phyloP scores from a whole-genome alignment of 371 early-diverging fungal genomes.

The Sporodiniella umbellata region DNA sequence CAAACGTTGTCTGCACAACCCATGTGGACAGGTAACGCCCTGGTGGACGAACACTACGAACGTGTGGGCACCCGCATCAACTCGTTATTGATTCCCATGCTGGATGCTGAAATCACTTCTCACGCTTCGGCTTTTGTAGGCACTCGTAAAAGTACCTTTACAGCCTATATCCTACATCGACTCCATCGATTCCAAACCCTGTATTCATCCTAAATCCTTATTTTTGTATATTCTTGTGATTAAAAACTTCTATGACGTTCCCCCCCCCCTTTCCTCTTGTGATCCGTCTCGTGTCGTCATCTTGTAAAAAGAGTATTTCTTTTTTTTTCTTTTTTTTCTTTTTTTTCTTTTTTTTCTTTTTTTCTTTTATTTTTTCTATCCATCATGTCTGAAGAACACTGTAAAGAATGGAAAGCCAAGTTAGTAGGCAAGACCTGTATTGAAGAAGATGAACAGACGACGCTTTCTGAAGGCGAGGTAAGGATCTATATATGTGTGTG shows the following conservation, averaged over 20 bases:
- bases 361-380: not conserved
- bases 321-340: too few relatives aligned
- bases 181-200: slow-evolving; percentile 20
- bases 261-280: too few relatives aligned
- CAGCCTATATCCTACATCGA: slow-evolving; percentile 37
- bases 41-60: slow-evolving; percentile 9
- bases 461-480: slow-evolving; percentile 30
- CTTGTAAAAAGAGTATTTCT: not conserved
- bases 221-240: too few relatives aligned
- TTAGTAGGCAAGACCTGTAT: slow-evolving; percentile 36
- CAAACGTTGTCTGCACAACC: slow-evolving; percentile 17
- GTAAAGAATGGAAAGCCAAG: slow-evolving; percentile 30
- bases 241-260: too few relatives aligned
- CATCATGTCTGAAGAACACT: not conserved
- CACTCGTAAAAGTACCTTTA: slow-evolving; percentile 45
- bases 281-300: too few relatives aligned
- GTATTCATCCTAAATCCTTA: too few relatives aligned
- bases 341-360: not conserved
- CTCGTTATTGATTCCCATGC: slow-evolving; percentile 33
- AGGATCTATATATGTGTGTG: too few relatives aligned
- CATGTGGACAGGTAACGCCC: slow-evolving; percentile 15
- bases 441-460: slow-evolving; percentile 20
- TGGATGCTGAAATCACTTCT: slow-evolving; percentile 48
- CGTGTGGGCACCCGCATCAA: slow-evolving; percentile 7
- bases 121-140: slow-evolving; percentile 37